Conservation (phyloP, 1,284 basidiomycete species). For the Rhodotorula mucilaginosa region DNA sequence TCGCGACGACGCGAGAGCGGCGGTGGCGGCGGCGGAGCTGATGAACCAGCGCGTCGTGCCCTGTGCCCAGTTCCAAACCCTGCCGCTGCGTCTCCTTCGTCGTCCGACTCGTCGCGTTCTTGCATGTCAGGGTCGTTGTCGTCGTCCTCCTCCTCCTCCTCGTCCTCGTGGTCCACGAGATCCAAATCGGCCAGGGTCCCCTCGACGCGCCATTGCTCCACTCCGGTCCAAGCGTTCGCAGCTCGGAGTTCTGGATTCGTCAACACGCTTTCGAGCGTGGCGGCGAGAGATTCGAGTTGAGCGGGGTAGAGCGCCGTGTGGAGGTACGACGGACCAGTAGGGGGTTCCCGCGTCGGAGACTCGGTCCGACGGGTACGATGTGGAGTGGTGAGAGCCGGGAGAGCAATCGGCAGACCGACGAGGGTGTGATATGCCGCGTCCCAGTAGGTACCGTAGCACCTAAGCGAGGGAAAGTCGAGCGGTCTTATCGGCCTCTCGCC, state of each 20-base stretch:
- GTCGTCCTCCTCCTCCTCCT: neutral
- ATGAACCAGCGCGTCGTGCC: neutral
- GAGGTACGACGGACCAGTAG: neutral
- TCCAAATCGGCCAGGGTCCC: neutral
- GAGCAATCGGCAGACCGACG: neutral
- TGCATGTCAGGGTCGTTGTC: neutral
- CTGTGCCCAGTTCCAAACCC: too few species aligned
- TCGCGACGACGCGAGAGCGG: neutral
- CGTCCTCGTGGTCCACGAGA: neutral
- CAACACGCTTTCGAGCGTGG: neutral
- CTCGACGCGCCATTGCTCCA: slow-evolving; percentile 1
- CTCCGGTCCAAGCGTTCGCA: neutral
- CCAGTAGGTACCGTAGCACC: slow-evolving; percentile 5
- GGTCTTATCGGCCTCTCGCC: too few species aligned
- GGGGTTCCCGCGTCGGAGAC: neutral
- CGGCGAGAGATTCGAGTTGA: neutral
- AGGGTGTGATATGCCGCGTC: slow-evolving; percentile 6
- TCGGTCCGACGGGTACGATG: too few species aligned
- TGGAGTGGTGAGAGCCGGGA: neutral
- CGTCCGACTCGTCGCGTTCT: neutral
- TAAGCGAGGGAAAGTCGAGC: neutral
- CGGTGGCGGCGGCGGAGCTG: too few species aligned
- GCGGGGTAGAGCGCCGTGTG: slow-evolving; percentile 15
- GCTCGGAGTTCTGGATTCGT: neutral
- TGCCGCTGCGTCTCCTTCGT: neutral